These are phyloP conservation scores for Backusella tuberculispora DNA, from an alignment of 192 early-diverging fungal species.

Conservation along the genomic window DNA sequence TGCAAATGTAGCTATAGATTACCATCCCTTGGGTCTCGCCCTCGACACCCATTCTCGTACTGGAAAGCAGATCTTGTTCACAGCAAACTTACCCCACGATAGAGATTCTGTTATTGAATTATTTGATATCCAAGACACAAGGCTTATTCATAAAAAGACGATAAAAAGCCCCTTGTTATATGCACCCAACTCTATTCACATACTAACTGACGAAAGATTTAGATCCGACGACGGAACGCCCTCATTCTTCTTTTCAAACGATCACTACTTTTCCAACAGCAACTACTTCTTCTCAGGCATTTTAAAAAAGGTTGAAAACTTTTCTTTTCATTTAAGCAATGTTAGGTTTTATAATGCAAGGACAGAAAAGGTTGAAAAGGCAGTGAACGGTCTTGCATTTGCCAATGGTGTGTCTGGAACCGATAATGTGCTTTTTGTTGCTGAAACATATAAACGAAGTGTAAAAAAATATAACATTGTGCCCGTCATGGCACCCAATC, in stretches of 20 bases:
- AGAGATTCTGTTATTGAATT: slow-evolving; percentile 23
- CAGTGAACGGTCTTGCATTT: slow-evolving; percentile 29
- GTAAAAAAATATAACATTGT: slow-evolving; percentile 27
- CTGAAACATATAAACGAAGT: slow-evolving; percentile 26
- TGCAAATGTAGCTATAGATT: not conserved
- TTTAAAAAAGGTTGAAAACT: slow-evolving; percentile 37
- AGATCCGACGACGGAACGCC: slow-evolving; percentile 35
- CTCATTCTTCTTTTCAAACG: slow-evolving; percentile 40
- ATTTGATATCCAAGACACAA: not conserved
- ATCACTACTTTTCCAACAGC: slow-evolving; percentile 21
- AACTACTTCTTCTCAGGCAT: slow-evolving; percentile 5
- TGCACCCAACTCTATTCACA: slow-evolving; percentile 35
- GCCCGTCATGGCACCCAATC: not conserved
- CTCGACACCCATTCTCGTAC: slow-evolving; percentile 18
- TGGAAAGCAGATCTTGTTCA: not conserved
- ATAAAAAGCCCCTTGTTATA: slow-evolving; percentile 21
- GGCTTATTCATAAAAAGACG: slow-evolving; percentile 16
- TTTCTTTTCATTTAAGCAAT: slow-evolving; percentile 24
- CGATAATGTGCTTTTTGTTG: slow-evolving; percentile 23
- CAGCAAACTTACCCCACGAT: slow-evolving; percentile 24
- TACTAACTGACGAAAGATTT: slow-evolving; percentile 19
- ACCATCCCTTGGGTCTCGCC: slow-evolving; percentile 38
- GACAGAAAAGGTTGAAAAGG: not conserved
- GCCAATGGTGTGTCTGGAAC: slow-evolving; percentile 40
- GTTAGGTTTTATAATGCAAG: slow-evolving; percentile 39